Percentiles rank a stretch among this genome's conserved stretches.
phyloP scores from a whole-genome alignment of 2,329 filamentous ascomycete species.

The Teratosphaeria viscida region DNA sequence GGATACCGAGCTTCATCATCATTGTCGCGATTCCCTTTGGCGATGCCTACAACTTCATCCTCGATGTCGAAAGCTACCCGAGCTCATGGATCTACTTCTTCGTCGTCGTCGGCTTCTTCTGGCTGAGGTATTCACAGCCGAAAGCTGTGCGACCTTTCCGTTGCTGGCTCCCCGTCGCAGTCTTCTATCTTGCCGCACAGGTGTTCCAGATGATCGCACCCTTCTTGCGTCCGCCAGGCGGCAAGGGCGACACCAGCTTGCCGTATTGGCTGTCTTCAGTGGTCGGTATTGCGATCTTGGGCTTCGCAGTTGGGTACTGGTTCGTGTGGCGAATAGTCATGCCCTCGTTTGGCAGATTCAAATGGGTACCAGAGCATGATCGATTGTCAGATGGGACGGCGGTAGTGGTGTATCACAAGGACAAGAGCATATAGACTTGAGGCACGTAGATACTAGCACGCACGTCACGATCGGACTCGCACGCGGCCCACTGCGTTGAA shows the following conservation, averaged over 20 bases:
- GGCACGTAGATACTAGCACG: neutral
- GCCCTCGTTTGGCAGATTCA: conserved; percentile 31
- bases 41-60: conserved; percentile 52
- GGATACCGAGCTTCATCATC: conserved; percentile 53
- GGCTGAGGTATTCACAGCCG: conserved; percentile 33
- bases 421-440: neutral
- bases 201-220: conserved; percentile 43
- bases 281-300: conserved; percentile 42
- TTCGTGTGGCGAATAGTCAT: conserved; percentile 41
- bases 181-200: conserved; percentile 45
- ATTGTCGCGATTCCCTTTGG: conserved; percentile 58
- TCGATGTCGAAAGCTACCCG: conserved; percentile 37
- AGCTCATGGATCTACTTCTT: conserved; percentile 47
- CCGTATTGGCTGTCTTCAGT: conserved; percentile 46
- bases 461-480: no score
- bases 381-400: neutral
- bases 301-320: conserved; percentile 42
- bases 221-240: conserved; percentile 39
- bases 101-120: conserved; percentile 39
- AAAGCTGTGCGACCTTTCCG: conserved; percentile 38
- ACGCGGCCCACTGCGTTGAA: no score
- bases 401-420: neutral
- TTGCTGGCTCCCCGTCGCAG: conserved; percentile 39
- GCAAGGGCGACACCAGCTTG: conserved; percentile 40
- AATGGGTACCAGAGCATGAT: neutral